Percentiles rank a stretch among this genome's conserved stretches.
These are phyloP conservation scores for Chaetomiaceae sp. DNA, from an alignment of 2,329 filamentous ascomycete species.

Conservation along the genomic window DNA sequence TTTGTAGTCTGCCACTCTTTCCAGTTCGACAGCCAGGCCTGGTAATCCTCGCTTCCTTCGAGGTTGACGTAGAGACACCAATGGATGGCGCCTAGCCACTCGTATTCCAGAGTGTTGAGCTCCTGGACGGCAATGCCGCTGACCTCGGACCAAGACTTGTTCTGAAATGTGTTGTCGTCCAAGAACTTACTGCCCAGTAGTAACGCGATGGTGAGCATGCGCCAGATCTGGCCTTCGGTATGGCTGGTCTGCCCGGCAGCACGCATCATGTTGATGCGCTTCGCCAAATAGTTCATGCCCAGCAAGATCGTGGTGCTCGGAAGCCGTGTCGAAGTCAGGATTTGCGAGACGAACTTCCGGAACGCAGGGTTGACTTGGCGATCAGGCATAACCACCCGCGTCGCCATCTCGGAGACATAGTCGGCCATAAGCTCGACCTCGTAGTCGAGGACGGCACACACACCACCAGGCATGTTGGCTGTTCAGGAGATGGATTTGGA, in stretches of 20 bases:
- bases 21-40: slow-evolving; percentile 57
- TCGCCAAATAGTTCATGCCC: slow-evolving; percentile 82
- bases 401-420: slow-evolving; percentile 86
- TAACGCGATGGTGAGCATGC: slow-evolving; percentile 77
- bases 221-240: slow-evolving; percentile 70
- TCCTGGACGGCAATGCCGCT: slow-evolving; percentile 81
- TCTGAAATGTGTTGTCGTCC: slow-evolving; percentile 96
- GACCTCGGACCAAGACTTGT: slow-evolving; percentile 92
- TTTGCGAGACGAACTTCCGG: slow-evolving; percentile 86
- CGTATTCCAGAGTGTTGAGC: slow-evolving; percentile 77
- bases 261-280: slow-evolving; percentile 71
- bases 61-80: slow-evolving; percentile 86
- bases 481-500: slow-evolving; percentile 15
- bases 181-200: slow-evolving; percentile 91
- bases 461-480: slow-evolving; percentile 66
- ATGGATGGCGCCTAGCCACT: slow-evolving; percentile 77
- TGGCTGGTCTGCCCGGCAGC: slow-evolving; percentile 48
- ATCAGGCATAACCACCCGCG: slow-evolving; percentile 49
- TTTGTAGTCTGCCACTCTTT: slow-evolving; percentile 50
- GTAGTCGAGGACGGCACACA: slow-evolving; percentile 91
- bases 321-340: slow-evolving; percentile 81
- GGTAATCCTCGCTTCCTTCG: slow-evolving; percentile 65
- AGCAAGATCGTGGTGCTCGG: slow-evolving; percentile 88
- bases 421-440: slow-evolving; percentile 95
- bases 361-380: slow-evolving; percentile 61